Evolutionary conservation across 495 filamentous ascomycete species (phyloP).

Genomic region (Lasiosphaeria hispida): DNA sequence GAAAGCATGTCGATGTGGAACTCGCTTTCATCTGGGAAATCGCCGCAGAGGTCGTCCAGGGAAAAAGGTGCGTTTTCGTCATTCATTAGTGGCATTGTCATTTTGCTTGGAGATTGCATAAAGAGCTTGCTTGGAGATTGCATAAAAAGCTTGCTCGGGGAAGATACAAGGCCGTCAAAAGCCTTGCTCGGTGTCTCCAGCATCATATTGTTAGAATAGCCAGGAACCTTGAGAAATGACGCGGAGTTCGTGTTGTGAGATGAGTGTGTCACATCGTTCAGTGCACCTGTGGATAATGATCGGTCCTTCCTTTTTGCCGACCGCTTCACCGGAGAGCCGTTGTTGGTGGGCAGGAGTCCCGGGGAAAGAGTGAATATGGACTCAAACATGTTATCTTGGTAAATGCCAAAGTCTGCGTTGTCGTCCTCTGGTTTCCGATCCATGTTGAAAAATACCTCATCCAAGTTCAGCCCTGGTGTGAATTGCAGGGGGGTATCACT

Average conservation of each 20-base stretch:
- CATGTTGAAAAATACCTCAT: slow-evolving; percentile 35
- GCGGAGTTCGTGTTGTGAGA: slow-evolving; percentile 50
- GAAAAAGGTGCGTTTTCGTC: slow-evolving; percentile 46
- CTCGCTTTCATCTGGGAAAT: slow-evolving; percentile 60
- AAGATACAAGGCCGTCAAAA: slow-evolving; percentile 47
- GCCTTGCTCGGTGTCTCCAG: slow-evolving; percentile 55
- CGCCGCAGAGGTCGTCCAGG: slow-evolving; percentile 55
- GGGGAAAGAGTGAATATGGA: slow-evolving; percentile 39
- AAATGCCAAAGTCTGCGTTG: slow-evolving; percentile 65
- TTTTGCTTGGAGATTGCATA: slow-evolving; percentile 46
- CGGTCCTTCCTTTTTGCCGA: slow-evolving; percentile 63
- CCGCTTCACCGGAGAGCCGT: slow-evolving; percentile 74
- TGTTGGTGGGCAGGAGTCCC: slow-evolving; percentile 31
- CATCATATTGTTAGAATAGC: slow-evolving; percentile 37
- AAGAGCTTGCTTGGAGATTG: slow-evolving; percentile 60
- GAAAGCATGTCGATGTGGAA: slow-evolving; percentile 77
- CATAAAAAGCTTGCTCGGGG: slow-evolving; percentile 54
- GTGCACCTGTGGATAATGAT: slow-evolving; percentile 56
- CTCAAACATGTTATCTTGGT: slow-evolving; percentile 58
- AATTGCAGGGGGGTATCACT: slow-evolving; percentile 62
- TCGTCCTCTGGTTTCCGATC: slow-evolving; percentile 52
- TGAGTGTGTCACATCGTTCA: slow-evolving; percentile 63
- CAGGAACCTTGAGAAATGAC: slow-evolving; percentile 45
- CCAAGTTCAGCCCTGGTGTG: slow-evolving; percentile 74
- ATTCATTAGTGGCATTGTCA: slow-evolving; percentile 37